Conservation (phyloP, 2,329 filamentous ascomycete species). For the Colletotrichum somersetense region DNA sequence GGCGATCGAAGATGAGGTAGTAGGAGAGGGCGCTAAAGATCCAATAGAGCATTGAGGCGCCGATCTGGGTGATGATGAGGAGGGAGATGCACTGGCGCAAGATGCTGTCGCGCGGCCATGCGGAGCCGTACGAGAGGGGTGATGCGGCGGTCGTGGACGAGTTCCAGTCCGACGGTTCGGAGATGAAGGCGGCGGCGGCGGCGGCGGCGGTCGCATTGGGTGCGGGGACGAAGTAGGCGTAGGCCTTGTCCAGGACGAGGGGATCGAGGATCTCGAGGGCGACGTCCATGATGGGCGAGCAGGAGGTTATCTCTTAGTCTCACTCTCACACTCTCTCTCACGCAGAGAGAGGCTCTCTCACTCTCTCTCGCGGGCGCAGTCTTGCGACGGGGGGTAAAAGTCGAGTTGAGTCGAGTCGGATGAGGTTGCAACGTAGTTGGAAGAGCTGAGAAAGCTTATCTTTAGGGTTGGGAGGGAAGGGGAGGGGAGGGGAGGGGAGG, state of each 20-base stretch:
- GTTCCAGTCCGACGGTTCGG: slow-evolving; percentile 27
- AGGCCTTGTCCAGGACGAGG: slow-evolving; percentile 56
- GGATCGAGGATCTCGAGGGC: slow-evolving; percentile 58
- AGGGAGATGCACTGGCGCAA: slow-evolving; percentile 55
- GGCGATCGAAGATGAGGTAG: slow-evolving; percentile 70
- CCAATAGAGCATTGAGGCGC: slow-evolving; percentile 66
- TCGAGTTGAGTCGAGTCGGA: not conserved
- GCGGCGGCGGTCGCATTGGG: slow-evolving; percentile 21
- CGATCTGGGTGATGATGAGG: slow-evolving; percentile 54
- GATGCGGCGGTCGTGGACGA: not conserved
- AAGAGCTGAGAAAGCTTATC: not conserved
- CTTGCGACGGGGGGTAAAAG: not conserved
- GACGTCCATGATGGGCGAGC: slow-evolving; percentile 51
- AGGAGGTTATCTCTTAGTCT: not conserved
- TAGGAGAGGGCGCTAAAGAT: slow-evolving; percentile 78
- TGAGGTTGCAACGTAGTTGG: not conserved
- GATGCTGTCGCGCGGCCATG: slow-evolving; percentile 57
- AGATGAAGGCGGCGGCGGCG: slow-evolving; percentile 28
- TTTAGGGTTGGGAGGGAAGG: not conserved
- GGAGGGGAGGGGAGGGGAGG: not conserved
- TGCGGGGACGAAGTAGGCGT: slow-evolving; percentile 54
- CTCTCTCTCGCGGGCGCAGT: not conserved
- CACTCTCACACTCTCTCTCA: not conserved
- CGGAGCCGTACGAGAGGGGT: slow-evolving; percentile 44
- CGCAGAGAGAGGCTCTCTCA: not conserved